Percentiles rank a stretch among this genome's conserved stretches.
phyloP scores from a whole-genome alignment of 2,329 filamentous ascomycete genomes.

The Phyllosticta citriasiana region DNA sequence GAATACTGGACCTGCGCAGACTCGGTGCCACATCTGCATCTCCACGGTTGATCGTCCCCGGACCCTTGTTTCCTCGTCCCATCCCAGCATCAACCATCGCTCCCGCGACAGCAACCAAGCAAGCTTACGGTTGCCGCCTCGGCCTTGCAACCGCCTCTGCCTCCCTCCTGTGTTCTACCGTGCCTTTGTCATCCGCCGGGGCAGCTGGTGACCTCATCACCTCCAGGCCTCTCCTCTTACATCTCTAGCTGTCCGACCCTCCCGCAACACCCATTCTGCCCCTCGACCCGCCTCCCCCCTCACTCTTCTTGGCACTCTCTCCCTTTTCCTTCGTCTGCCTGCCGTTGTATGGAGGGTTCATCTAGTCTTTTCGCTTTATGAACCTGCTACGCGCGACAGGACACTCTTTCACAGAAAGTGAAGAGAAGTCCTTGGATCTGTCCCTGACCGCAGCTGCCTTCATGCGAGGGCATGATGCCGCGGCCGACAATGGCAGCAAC shows the following conservation, averaged over 20 bases:
- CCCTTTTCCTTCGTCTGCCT: not conserved
- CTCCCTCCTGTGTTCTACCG: not conserved
- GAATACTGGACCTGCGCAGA: not conserved
- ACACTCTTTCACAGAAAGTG: conserved; percentile 23
- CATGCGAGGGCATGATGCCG: conserved; percentile 32
- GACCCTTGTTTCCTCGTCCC: not conserved
- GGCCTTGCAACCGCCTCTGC: not conserved
- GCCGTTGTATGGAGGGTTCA: conserved; percentile 2
- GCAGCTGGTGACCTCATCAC: conserved; percentile 6
- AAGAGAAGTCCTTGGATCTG: conserved; percentile 23
- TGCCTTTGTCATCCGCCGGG: not conserved
- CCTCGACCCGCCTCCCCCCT: not conserved
- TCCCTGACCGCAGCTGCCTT: conserved; percentile 24
- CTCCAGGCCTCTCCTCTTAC: not conserved
- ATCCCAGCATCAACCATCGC: not conserved
- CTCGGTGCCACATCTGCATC: not conserved
- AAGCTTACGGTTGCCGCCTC: not conserved
- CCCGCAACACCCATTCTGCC: not conserved
- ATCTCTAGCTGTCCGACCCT: not conserved
- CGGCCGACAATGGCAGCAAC: conserved; percentile 22
- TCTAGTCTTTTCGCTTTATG: conserved; percentile 21
- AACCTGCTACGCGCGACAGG: conserved; percentile 25
- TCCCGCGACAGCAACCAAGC: not conserved
- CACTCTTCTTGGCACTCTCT: not conserved
- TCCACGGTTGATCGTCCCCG: conserved; percentile 2